A percentile compares a stretch with the other conserved stretches of the same genome.
Evolutionary conservation across 495 filamentous ascomycete species (phyloP).

Genomic region (Podospora appendiculata): DNA sequence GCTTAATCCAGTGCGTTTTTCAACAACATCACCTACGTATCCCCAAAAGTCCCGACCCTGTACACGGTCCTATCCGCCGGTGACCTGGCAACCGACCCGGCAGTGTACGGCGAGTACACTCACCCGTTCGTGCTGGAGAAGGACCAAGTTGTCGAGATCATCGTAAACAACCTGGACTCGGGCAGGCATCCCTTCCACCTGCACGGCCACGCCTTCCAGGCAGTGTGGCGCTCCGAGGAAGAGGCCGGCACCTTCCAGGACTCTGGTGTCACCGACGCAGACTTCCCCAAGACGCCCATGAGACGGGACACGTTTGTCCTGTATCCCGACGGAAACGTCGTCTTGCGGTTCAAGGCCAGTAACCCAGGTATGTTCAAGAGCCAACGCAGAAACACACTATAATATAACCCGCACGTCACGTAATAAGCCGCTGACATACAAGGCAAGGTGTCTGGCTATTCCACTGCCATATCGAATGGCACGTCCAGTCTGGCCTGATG

Average conservation of each 20-base stretch:
- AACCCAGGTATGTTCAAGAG: slow-evolving; percentile 49
- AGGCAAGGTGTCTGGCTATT: slow-evolving; percentile 60
- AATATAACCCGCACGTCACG: slow-evolving; percentile 27
- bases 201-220: slow-evolving; percentile 79
- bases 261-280: slow-evolving; percentile 33
- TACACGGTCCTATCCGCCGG: slow-evolving; percentile 67
- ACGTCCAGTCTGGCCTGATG: slow-evolving; percentile 57
- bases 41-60: slow-evolving; percentile 70
- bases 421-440: background rate
- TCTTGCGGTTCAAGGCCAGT: slow-evolving; percentile 59
- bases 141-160: slow-evolving; percentile 63
- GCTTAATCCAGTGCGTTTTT: slow-evolving; percentile 50
- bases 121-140: slow-evolving; percentile 61
- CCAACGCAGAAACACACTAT: too few relatives aligned
- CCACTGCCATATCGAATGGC: slow-evolving; percentile 65
- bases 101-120: slow-evolving; percentile 67
- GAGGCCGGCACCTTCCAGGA: slow-evolving; percentile 36
- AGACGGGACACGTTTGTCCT: slow-evolving; percentile 51
- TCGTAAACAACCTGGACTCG: slow-evolving; percentile 70
- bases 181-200: slow-evolving; percentile 81
- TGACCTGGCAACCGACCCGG: slow-evolving; percentile 49
- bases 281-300: slow-evolving; percentile 36
- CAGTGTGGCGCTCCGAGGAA: slow-evolving; percentile 37
- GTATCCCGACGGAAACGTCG: slow-evolving; percentile 49
- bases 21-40: slow-evolving; percentile 68